Evolutionary conservation across 345 rosid genomes (phyloP).

Genomic region (Brassica nigra): DNA sequence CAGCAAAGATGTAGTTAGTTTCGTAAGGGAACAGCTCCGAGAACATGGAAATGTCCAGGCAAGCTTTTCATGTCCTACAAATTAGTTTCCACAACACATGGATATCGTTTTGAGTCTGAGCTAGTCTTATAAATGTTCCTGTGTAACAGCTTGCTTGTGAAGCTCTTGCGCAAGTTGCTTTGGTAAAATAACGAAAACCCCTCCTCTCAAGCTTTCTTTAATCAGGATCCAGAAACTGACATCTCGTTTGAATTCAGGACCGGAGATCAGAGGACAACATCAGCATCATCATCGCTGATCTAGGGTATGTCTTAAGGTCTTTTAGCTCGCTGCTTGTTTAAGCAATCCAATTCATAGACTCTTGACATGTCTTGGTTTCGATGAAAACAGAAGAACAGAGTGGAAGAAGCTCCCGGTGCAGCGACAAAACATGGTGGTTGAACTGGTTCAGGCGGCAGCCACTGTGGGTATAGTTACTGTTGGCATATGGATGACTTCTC

Average conservation of each 20-base stretch:
- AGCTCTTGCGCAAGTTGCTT: constrained; percentile 73
- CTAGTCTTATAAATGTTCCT: constrained; percentile 18
- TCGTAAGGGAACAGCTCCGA: constrained; percentile 78
- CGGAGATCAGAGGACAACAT: constrained; percentile 24
- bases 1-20: constrained; percentile 75
- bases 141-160: constrained; percentile 78
- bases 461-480: constrained; percentile 71
- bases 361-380: constrained; percentile 6
- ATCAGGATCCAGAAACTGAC: constrained; percentile 16
- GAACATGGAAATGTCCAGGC: constrained; percentile 97
- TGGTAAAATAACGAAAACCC: constrained; percentile 51
- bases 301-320: constrained; percentile 58
- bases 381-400: constrained; percentile 54
- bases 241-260: constrained; percentile 50
- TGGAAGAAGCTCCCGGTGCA: constrained; percentile 71
- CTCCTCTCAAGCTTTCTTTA: not conserved
- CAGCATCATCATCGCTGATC: constrained; percentile 30
- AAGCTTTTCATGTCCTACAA: constrained; percentile 10
- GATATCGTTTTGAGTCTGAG: not conserved
- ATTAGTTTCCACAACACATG: not conserved
- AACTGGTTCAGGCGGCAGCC: constrained; percentile 74
- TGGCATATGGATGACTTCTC: constrained; percentile 81
- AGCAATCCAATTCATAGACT: not conserved
- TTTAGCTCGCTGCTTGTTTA: too few species aligned
- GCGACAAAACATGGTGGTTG: constrained; percentile 54